Evolutionary conservation across 2,329 filamentous ascomycete genomes (phyloP).

Genomic region (Alternaria sp.): DNA sequence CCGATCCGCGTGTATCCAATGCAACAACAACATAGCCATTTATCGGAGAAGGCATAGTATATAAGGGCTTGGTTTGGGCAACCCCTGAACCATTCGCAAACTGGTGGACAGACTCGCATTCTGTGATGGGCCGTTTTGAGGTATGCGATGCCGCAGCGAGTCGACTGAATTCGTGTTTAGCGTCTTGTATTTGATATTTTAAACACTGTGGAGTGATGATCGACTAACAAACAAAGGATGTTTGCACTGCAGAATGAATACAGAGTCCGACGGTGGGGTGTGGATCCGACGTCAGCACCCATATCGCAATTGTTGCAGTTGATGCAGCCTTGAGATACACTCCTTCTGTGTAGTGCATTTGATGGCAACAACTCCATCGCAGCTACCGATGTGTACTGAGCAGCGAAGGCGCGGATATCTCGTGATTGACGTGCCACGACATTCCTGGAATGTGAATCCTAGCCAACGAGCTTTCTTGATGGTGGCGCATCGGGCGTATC

Average conservation of each 20-base stretch:
- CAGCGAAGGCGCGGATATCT: background rate
- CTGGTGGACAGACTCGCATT: constrained; percentile 1
- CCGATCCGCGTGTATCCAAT: background rate
- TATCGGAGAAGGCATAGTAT: constrained; percentile 7
- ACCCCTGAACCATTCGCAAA: background rate
- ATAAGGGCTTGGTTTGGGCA: constrained; percentile 5
- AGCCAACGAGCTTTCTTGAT: background rate
- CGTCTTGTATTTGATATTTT: background rate
- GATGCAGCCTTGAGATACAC: background rate
- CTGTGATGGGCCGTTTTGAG: background rate
- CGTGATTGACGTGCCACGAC: background rate
- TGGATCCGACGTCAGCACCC: background rate
- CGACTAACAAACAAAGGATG: background rate
- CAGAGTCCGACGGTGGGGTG: background rate
- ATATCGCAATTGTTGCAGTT: background rate
- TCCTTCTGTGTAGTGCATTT: background rate
- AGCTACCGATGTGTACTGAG: background rate
- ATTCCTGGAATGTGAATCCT: background rate
- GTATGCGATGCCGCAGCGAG: background rate
- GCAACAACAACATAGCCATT: constrained; percentile 9
- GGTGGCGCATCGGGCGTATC: background rate
- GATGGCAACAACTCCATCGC: background rate
- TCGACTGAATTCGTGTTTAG: background rate
- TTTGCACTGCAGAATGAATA: background rate
- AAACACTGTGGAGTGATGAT: background rate